Evolutionary conservation across 306 rosid species (phyloP), one percentile per base, ranked within the genome.

Genomic region (Purshia tridentata): DNA sequence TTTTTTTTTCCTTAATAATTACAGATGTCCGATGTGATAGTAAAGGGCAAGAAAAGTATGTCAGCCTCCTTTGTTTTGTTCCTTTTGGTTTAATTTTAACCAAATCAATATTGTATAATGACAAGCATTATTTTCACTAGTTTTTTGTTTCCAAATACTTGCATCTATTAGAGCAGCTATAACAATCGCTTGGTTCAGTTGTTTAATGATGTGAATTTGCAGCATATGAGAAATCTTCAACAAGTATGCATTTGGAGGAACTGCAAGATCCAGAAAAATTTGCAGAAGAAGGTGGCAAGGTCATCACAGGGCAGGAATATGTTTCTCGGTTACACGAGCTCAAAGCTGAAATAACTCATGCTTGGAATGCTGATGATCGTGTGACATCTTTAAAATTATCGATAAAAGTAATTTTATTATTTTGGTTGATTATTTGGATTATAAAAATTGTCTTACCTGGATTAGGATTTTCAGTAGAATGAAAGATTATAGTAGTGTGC

Each of bases 11-110:
- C 59, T 9, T 73, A 58, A 44, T 18, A 71, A 80, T 83, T 89
- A 74, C 92, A 94, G 97, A 83, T 88, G 82, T 83, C 96, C 9
- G 84, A 84, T 81, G 84, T 80, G 73, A 77, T 91, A 72, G 72
- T 83, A 82, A 91, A 94, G 78, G 88, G 93, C 78, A 91, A 86
- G 71, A 91, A 87, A 87, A 78, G 96, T 93, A 91, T 79, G 96
- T 53, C 68, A 72, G 55, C 68, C 66, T 53, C 59, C 70, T 70
- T 35, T 44, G 82, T 48, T 74, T 65, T 62, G 4, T 52, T 57
- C 62, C 73, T 73, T 72, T 44, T 29, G 35, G 35, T 29, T 29
- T 18, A 62, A 81, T 50, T 71, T 47, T 61, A 13, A 71, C 50
- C 47, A 68, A 49, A 56, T 40, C 44, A 51, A 35, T 44, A 20